These are phyloP conservation scores for Pestalotiopsis sp. DNA, from an alignment of 2,329 filamentous ascomycete genomes.

Conservation along the genomic window DNA sequence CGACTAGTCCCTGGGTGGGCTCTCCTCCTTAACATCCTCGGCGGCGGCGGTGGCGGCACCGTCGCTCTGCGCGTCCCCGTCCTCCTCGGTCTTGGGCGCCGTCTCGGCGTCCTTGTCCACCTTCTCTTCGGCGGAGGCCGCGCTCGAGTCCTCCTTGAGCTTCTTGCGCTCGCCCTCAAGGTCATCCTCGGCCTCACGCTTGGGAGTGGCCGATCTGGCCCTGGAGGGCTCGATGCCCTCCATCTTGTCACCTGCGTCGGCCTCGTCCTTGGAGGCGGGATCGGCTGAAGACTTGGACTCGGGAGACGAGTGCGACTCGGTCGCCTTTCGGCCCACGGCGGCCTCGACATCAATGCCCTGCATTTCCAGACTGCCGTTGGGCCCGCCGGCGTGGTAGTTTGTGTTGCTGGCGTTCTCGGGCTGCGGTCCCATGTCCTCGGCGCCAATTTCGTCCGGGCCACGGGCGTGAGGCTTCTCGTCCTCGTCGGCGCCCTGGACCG, in stretches of 20 bases:
- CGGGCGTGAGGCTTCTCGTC: conserved; percentile 77
- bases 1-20: conserved; percentile 14
- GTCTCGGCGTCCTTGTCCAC: not conserved
- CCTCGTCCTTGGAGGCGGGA: conserved; percentile 23
- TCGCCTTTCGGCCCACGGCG: conserved; percentile 57
- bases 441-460: conserved; percentile 82
- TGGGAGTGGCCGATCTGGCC: conserved; percentile 43
- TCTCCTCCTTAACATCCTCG: conserved; percentile 20
- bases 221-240: conserved; percentile 27
- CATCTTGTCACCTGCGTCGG: conserved; percentile 33
- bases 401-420: conserved; percentile 38
- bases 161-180: conserved; percentile 50
- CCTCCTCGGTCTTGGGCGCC: not conserved
- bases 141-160: conserved; percentile 43
- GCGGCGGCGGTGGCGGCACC: conserved; percentile 18
- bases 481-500: conserved; percentile 46
- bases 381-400: conserved; percentile 36
- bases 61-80: conserved; percentile 17
- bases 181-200: conserved; percentile 58
- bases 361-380: conserved; percentile 43
- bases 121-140: not conserved
- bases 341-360: conserved; percentile 63
- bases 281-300: conserved; percentile 19
- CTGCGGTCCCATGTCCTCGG: conserved; percentile 84
- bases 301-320: conserved; percentile 17